These are phyloP conservation scores for Protomyces gravidus DNA, from an alignment of 1,139 yeast species.

Conservation along the genomic window DNA sequence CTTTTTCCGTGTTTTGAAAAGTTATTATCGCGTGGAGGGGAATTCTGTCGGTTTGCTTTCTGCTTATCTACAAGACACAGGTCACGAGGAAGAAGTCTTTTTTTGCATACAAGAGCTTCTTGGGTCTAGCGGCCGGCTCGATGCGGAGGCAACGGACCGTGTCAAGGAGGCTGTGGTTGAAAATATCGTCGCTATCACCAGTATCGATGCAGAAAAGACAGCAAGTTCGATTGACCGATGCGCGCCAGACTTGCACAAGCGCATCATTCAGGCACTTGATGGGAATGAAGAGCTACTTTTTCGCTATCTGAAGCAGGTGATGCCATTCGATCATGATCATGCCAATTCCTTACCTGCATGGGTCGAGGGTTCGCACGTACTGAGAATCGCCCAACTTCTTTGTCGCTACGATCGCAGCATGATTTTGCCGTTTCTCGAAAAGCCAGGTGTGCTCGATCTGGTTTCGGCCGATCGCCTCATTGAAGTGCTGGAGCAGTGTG, in stretches of 20 bases:
- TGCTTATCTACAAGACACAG: constrained; percentile 41
- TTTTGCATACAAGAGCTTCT: constrained; percentile 39
- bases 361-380: background rate
- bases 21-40: constrained; percentile 53
- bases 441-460: constrained; percentile 31
- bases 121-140: constrained; percentile 20
- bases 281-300: constrained; percentile 31
- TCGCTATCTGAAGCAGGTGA: constrained; percentile 36
- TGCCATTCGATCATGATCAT: constrained; percentile 18
- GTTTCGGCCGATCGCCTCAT: constrained; percentile 29
- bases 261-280: constrained; percentile 27
- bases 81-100: constrained; percentile 35
- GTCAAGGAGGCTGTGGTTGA: constrained; percentile 30
- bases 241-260: constrained; percentile 37
- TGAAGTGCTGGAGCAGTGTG: constrained; percentile 32
- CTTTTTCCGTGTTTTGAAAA: constrained; percentile 56
- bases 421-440: constrained; percentile 31
- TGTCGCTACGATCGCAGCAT: constrained; percentile 34
- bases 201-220: constrained; percentile 31
- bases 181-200: constrained; percentile 32
- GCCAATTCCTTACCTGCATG: background rate
- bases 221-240: constrained; percentile 36
- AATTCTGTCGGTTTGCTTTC: constrained; percentile 51
- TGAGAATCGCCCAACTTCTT: constrained; percentile 35
- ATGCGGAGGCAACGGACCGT: constrained; percentile 22